phyloP scores from a whole-genome alignment of 495 filamentous ascomycete genomes.

The Rostrohypoxylon terebratum region DNA sequence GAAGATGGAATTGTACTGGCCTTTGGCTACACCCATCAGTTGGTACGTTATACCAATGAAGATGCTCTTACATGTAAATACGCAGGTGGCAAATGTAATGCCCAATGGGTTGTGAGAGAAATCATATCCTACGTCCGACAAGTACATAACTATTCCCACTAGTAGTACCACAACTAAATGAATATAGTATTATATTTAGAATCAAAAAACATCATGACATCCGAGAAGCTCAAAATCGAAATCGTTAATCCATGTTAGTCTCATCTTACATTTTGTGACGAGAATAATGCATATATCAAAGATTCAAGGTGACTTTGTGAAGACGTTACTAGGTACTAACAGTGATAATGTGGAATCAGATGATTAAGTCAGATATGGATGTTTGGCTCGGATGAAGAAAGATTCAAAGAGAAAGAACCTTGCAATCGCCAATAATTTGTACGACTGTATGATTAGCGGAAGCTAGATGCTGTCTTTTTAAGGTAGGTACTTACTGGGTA shows the following conservation, averaged over 20 bases:
- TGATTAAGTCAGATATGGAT: not conserved
- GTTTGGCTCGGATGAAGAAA: too few relatives aligned
- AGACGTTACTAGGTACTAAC: not conserved
- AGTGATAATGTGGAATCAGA: not conserved
- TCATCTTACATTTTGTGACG: not conserved
- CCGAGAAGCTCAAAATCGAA: not conserved
- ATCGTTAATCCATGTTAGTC: not conserved
- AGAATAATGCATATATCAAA: not conserved
- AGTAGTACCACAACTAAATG: slow-evolving; percentile 1
- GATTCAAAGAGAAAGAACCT: not conserved
- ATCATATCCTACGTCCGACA: slow-evolving; percentile 22
- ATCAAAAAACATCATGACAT: not conserved
- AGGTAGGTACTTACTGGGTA: not conserved
- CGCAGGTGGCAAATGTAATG: slow-evolving; percentile 3
- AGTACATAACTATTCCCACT: slow-evolving; percentile 30
- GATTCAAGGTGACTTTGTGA: not conserved
- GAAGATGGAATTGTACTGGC: slow-evolving; percentile 7
- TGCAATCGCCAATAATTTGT: not conserved
- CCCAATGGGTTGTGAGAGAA: slow-evolving; percentile 6
- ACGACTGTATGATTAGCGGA: not conserved
- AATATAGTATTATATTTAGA: not conserved
- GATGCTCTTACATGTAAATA: slow-evolving; percentile 4
- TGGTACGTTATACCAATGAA: slow-evolving; percentile 19
- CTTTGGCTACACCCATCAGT: not conserved
- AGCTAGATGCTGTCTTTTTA: slow-evolving; percentile 2